Percentiles rank a stretch among this genome's conserved stretches.
These are phyloP conservation scores for Trichophyton rubrum DNA, from an alignment of 2,329 filamentous ascomycete species.

Conservation along the genomic window DNA sequence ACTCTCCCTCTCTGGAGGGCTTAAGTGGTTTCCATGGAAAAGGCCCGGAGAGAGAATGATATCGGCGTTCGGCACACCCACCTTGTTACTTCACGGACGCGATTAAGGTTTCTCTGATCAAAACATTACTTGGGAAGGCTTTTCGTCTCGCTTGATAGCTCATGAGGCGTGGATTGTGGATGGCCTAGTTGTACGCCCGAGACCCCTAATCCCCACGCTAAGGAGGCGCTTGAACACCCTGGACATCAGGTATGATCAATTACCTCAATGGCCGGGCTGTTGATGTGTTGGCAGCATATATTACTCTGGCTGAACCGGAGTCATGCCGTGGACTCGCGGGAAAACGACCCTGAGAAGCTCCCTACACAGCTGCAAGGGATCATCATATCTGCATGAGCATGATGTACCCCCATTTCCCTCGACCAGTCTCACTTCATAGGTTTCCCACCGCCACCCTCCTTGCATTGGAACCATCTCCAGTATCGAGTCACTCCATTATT, in stretches of 20 bases:
- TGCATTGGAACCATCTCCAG: no score
- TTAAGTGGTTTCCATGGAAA: slow-evolving; percentile 69
- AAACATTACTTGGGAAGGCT: slow-evolving; percentile 45
- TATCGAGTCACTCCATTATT: no score
- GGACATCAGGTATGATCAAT: neutral
- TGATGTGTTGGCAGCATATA: neutral
- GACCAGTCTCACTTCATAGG: neutral
- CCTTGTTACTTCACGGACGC: slow-evolving; percentile 98
- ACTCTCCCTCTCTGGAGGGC: slow-evolving; percentile 75
- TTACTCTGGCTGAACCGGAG: neutral
- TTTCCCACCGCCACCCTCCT: neutral
- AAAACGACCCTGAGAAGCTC: neutral
- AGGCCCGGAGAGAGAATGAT: slow-evolving; percentile 64
- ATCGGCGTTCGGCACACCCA: slow-evolving; percentile 98
- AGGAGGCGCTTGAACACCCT: neutral
- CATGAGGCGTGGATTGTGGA: neutral
- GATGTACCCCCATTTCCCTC: neutral
- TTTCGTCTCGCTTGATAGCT: neutral
- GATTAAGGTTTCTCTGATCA: slow-evolving; percentile 92
- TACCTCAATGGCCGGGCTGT: neutral
- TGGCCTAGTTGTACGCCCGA: neutral
- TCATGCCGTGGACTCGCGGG: neutral
- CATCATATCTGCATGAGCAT: neutral
- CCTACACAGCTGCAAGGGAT: neutral
- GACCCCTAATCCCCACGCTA: neutral